Evolutionary conservation across 345 rosid species (phyloP).

Genomic region (Erysimum cheiranthoides): DNA sequence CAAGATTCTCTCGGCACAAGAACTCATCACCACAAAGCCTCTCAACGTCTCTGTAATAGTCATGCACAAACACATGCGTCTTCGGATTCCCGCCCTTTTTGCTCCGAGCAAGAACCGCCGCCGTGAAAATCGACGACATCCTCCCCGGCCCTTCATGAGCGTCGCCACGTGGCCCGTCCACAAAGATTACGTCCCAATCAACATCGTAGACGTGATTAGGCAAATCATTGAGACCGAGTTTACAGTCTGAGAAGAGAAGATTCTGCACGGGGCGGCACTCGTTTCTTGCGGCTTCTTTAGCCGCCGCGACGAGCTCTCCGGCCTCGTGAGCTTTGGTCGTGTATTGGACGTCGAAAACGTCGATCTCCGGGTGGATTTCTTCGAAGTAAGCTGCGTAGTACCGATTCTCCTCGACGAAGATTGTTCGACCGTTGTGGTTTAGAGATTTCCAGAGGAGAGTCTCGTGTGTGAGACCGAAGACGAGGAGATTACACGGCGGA

Average conservation of each 20-base stretch:
- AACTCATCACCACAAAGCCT: constrained; percentile 82
- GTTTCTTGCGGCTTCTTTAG: constrained; percentile 61
- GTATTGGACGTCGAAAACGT: constrained; percentile 90
- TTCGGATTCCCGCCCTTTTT: constrained; percentile 66
- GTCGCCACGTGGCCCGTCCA: constrained; percentile 93
- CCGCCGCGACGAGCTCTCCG: constrained; percentile 58
- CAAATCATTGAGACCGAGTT: constrained; percentile 81
- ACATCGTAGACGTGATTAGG: constrained; percentile 94
- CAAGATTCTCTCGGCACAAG: constrained; percentile 78
- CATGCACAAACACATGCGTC: constrained; percentile 91
- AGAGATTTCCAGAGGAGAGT: constrained; percentile 94
- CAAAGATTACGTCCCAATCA: constrained; percentile 90
- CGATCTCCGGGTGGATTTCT: constrained; percentile 87
- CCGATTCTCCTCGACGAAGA: constrained; percentile 86
- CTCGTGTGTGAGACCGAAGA: constrained; percentile 89
- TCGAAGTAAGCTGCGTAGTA: constrained; percentile 94
- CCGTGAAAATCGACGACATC: constrained; percentile 90
- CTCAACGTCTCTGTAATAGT: constrained; percentile 82
- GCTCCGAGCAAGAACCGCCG: constrained; percentile 88
- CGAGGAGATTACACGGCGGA: constrained; percentile 84
- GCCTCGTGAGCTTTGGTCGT: constrained; percentile 75
- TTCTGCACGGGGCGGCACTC: constrained; percentile 96
- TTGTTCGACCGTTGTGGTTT: constrained; percentile 83
- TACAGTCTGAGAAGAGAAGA: constrained; percentile 86
- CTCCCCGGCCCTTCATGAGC: constrained; percentile 73